Percentiles rank a stretch among this genome's conserved stretches.
Conservation (phyloP, 2,329 filamentous ascomycete genomes). For the Byssoonygena ceratinophila region DNA sequence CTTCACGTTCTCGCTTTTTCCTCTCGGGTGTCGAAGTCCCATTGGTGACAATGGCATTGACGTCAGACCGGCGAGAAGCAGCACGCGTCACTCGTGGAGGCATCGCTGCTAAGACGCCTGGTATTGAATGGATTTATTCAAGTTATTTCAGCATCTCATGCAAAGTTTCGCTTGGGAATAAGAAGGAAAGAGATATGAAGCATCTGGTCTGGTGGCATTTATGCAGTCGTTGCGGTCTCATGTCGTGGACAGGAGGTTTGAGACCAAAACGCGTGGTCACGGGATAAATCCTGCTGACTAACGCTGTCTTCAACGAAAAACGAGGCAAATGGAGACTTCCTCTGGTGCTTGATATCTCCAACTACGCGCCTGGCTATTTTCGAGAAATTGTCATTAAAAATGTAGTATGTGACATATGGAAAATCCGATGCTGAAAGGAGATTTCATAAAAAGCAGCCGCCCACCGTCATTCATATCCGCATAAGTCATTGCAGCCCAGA, state of each 20-base stretch:
- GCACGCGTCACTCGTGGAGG: conserved; percentile 5
- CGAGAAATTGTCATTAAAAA: background rate
- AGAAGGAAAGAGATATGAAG: background rate
- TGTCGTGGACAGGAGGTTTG: background rate
- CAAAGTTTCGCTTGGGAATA: background rate
- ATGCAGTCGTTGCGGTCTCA: background rate
- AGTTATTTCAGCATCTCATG: background rate
- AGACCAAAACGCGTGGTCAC: background rate
- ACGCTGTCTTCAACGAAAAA: background rate
- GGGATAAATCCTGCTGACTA: background rate
- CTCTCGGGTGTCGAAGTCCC: background rate
- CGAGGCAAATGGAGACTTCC: background rate
- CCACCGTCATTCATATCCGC: conserved; percentile 1
- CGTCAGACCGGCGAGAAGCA: conserved; percentile 5
- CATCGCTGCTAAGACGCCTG: background rate
- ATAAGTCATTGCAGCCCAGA: background rate
- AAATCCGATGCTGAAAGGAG: background rate
- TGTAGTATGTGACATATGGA: background rate
- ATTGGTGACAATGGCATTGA: background rate
- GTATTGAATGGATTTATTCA: too few species aligned
- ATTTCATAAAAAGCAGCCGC: background rate
- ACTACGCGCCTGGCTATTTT: background rate
- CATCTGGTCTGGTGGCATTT: too few species aligned
- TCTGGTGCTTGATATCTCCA: too few species aligned
- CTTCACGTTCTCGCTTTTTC: conserved; percentile 1